These are phyloP conservation scores for Ceratocystis destructans DNA, from an alignment of 2,329 filamentous ascomycete species.

Conservation along the genomic window DNA sequence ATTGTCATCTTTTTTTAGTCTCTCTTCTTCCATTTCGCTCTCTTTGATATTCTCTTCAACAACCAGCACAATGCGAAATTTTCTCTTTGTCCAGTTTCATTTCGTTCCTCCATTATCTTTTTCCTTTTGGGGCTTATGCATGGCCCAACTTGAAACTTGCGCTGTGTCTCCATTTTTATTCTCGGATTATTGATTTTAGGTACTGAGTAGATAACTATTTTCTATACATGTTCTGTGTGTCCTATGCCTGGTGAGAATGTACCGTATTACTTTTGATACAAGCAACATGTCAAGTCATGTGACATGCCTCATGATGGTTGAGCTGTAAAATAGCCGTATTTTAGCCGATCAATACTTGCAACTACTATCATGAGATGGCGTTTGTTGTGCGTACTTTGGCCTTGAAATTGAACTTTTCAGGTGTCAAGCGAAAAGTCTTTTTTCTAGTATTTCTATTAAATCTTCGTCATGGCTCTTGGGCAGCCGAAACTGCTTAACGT, in stretches of 20 bases:
- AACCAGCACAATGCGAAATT: neutral
- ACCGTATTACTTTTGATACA: too few relatives aligned
- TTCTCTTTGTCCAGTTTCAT: neutral
- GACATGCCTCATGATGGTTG: too few relatives aligned
- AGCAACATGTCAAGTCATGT: too few relatives aligned
- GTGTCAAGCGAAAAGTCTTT: too few relatives aligned
- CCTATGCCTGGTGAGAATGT: too few relatives aligned
- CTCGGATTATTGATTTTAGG: neutral
- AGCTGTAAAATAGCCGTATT: neutral
- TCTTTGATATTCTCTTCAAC: neutral
- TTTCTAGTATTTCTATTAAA: too few relatives aligned
- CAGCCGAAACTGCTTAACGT: too few relatives aligned
- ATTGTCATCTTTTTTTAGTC: neutral
- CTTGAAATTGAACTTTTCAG: too few relatives aligned
- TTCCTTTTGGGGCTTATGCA: too few relatives aligned
- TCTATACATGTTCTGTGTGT: neutral
- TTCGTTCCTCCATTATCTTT: neutral
- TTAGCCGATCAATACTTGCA: neutral
- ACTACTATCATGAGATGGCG: neutral
- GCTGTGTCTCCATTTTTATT: neutral
- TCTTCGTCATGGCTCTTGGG: too few relatives aligned
- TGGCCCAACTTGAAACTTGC: too few relatives aligned
- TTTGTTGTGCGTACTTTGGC: too few relatives aligned
- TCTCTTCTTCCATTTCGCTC: neutral
- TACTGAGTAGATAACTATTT: neutral